A percentile compares a stretch with the other conserved stretches of the same genome.
Conservation (phyloP, 208 protist genomes). For the Porcisia hertigi region DNA sequence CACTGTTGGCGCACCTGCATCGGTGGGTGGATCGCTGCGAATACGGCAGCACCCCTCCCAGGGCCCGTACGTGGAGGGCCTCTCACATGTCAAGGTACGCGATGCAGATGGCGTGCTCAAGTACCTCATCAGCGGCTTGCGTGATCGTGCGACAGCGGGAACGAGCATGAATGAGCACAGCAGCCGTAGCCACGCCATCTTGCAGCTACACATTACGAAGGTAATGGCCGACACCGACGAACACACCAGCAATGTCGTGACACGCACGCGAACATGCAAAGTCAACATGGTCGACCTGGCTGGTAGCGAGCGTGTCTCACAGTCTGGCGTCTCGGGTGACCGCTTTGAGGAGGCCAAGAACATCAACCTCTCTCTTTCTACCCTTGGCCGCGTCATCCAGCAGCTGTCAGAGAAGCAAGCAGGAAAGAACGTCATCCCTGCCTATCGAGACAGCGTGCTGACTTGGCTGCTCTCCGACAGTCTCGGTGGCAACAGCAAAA, state of each 20-base stretch:
- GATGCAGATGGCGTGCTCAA: conserved; percentile 54
- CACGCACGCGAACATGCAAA: conserved; percentile 63
- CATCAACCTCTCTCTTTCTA: conserved; percentile 97
- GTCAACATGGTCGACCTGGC: conserved; percentile 97
- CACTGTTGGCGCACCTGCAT: conserved; percentile 4
- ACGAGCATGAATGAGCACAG: conserved; percentile 96
- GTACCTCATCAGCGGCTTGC: conserved; percentile 60
- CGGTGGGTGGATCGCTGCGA: conserved; percentile 35
- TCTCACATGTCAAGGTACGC: conserved; percentile 58
- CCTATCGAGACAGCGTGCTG: conserved; percentile 89
- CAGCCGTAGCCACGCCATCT: conserved; percentile 96
- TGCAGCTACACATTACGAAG: conserved; percentile 91
- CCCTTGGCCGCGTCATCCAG: conserved; percentile 88
- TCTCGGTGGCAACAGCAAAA: conserved; percentile 90
- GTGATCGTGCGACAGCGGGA: conserved; percentile 77
- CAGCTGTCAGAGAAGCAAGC: conserved; percentile 81
- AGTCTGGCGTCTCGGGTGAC: conserved; percentile 90
- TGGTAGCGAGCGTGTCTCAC: conserved; percentile 93
- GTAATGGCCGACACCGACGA: conserved; percentile 34
- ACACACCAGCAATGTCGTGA: conserved; percentile 54
- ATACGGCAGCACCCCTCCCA: conserved; percentile 77
- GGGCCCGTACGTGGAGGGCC: conserved; percentile 80
- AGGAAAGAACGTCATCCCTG: conserved; percentile 60
- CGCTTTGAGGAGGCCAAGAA: conserved; percentile 94
- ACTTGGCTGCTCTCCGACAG: conserved; percentile 89